These are phyloP conservation scores for Boletus insuetus DNA, from an alignment of 768 basidiomycete genomes.

Conservation along the genomic window DNA sequence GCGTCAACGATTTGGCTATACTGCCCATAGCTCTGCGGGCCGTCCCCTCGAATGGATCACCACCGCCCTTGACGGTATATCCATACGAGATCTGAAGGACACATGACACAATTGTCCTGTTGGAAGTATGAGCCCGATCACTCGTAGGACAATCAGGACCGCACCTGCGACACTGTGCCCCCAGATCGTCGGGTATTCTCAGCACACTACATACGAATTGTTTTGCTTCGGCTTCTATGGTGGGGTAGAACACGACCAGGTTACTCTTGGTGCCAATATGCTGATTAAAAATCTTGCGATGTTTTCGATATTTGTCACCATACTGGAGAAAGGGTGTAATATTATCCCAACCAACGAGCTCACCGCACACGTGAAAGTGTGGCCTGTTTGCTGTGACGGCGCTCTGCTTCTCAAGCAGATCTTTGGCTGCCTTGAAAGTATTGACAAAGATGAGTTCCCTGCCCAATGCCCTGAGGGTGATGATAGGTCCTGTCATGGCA, in stretches of 20 bases:
- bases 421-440: conserved; percentile 34
- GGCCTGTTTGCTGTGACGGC: conserved; percentile 2
- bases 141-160: background rate
- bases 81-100: conserved; percentile 36
- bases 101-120: conserved; percentile 34
- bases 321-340: conserved; percentile 3
- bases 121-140: background rate
- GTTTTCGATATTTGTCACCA: conserved; percentile 2
- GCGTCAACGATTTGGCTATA: background rate
- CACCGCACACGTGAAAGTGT: conserved; percentile 15
- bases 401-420: conserved; percentile 13
- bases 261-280: conserved; percentile 2
- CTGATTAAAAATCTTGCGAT: conserved; percentile 3
- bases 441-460: conserved; percentile 49
- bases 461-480: conserved; percentile 31
- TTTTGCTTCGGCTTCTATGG: background rate
- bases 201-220: conserved; percentile 1
- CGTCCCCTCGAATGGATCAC: conserved; percentile 33
- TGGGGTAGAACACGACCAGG: conserved; percentile 1
- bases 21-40: conserved; percentile 23
- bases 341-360: conserved; percentile 10
- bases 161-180: conserved; percentile 2
- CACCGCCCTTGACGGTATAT: conserved; percentile 25
- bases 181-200: background rate
- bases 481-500: conserved; percentile 9